Evolutionary conservation across 1,139 yeast species (phyloP).

Genomic region (Magnusiomyces ingens): DNA sequence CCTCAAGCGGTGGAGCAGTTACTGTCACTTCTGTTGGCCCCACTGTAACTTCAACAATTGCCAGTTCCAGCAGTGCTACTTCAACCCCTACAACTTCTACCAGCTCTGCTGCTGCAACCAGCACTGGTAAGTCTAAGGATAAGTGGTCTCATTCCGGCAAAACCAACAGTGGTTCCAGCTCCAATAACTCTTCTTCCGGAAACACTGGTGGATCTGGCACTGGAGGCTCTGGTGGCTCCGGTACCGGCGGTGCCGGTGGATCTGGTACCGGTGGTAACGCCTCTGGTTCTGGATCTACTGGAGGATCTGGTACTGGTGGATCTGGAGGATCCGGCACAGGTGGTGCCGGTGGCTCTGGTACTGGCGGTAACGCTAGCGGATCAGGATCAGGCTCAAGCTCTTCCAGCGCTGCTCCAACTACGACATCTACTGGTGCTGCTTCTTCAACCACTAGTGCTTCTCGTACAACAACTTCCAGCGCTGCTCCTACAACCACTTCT

Average conservation of each 20-base stretch:
- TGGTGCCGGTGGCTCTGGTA: background rate
- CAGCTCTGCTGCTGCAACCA: background rate
- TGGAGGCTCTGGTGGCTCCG: conserved; percentile 3
- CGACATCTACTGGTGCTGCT: background rate
- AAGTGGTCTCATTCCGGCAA: background rate
- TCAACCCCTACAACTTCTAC: background rate
- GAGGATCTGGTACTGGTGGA: background rate
- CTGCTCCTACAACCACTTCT: background rate
- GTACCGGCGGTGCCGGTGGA: background rate
- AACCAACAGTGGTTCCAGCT: background rate
- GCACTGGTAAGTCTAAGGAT: background rate
- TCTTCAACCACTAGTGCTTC: background rate
- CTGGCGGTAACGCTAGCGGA: background rate
- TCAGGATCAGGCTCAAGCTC: background rate
- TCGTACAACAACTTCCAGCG: background rate
- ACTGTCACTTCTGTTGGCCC: background rate
- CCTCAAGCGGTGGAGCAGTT: background rate
- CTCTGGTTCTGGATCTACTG: conserved; percentile 1
- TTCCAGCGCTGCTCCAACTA: background rate
- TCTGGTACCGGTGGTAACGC: background rate
- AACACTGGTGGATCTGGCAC: background rate
- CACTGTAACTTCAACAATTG: background rate
- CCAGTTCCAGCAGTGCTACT: background rate
- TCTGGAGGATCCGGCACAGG: background rate
- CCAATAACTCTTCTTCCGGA: background rate